Percentiles rank a stretch among this genome's conserved stretches.
phyloP scores from a whole-genome alignment of 2,329 filamentous ascomycete genomes.

The Endocalyx cinctus region DNA sequence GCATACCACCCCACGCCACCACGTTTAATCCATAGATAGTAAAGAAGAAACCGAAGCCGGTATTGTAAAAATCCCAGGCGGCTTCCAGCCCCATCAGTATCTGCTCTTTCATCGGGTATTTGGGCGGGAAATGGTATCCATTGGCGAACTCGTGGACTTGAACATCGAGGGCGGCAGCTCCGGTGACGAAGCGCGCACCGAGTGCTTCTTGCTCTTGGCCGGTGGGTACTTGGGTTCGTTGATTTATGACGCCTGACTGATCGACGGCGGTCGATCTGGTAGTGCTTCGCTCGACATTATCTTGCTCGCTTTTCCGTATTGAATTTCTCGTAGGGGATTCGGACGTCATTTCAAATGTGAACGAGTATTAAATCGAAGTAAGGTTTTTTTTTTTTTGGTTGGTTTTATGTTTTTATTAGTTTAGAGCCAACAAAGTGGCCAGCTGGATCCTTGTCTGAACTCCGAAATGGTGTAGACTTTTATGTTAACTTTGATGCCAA shows the following conservation, averaged over 20 bases:
- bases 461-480: no score
- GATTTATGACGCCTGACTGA: constrained; percentile 11
- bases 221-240: constrained; percentile 13
- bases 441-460: no score
- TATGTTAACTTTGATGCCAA: no score
- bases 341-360: background rate
- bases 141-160: constrained; percentile 44
- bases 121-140: constrained; percentile 61
- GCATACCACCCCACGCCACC: constrained; percentile 86
- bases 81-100: constrained; percentile 52
- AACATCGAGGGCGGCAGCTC: constrained; percentile 22
- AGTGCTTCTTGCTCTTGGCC: constrained; percentile 16
- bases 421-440: no score
- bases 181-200: constrained; percentile 23
- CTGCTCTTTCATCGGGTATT: constrained; percentile 55
- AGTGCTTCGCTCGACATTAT: constrained; percentile 12
- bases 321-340: constrained; percentile 9
- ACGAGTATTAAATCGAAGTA: no score
- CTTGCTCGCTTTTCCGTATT: constrained; percentile 9
- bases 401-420: no score
- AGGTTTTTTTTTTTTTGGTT: no score
- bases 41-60: constrained; percentile 71
- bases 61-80: constrained; percentile 70
- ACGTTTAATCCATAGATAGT: constrained; percentile 78
- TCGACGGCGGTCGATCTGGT: constrained; percentile 16